phyloP scores from a whole-genome alignment of 805 yeast species.

The Wickerhamiella dianesei region DNA sequence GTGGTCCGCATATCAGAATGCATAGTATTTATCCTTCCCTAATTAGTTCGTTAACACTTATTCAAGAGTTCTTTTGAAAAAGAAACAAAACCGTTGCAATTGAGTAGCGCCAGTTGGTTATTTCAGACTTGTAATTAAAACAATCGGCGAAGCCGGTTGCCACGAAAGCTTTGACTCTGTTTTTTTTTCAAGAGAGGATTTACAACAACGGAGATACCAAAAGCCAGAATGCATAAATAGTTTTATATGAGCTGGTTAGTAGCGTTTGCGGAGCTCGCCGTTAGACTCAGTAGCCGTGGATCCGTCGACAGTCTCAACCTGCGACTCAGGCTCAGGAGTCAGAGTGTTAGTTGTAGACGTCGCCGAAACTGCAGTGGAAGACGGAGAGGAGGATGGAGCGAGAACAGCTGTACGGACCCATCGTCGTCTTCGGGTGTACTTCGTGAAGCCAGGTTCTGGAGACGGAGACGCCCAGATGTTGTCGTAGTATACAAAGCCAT shows the following conservation, averaged over 20 bases:
- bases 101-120: too few species aligned
- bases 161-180: background rate
- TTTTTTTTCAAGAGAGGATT: too few species aligned
- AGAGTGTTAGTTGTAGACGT: too few species aligned
- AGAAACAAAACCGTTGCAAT: too few species aligned
- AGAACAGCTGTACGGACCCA: constrained; percentile 94
- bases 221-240: too few species aligned
- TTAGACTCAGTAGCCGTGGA: background rate
- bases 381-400: constrained; percentile 27
- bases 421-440: constrained; percentile 85
- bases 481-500: constrained; percentile 79
- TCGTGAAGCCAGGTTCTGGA: constrained; percentile 74
- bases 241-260: too few species aligned
- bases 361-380: too few species aligned
- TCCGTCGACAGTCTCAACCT: background rate
- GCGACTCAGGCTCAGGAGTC: background rate
- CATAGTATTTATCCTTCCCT: background rate
- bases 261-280: background rate
- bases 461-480: constrained; percentile 90
- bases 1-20: constrained; percentile 11
- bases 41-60: background rate
- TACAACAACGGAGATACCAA: too few species aligned
- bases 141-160: too few species aligned
- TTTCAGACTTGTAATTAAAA: too few species aligned
- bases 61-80: background rate